Evolutionary conservation across 2,329 filamentous ascomycete species (phyloP).

Genomic region (Colletotrichum acutatum): DNA sequence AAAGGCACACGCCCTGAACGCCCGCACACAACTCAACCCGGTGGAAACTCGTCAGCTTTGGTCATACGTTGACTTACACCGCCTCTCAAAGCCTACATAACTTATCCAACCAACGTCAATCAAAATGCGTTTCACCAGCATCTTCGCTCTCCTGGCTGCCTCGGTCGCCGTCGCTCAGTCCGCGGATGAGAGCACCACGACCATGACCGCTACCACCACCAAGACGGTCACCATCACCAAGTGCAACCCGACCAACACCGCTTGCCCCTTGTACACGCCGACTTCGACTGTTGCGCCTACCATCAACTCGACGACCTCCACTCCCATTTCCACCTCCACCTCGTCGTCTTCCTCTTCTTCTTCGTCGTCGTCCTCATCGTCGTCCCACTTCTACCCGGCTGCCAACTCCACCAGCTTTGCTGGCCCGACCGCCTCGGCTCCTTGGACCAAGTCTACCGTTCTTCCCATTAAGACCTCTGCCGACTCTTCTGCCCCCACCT

Average conservation of each 20-base stretch:
- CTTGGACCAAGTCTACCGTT: conserved; percentile 40
- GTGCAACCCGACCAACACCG: conserved; percentile 55
- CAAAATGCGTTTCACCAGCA: conserved; percentile 59
- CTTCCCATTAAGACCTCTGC: conserved; percentile 36
- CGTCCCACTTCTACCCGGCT: conserved; percentile 42
- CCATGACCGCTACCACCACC: conserved; percentile 56
- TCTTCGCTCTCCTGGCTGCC: conserved; percentile 55
- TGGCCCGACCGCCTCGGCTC: conserved; percentile 38
- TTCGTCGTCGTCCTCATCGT: conserved; percentile 28
- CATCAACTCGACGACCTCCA: conserved; percentile 38
- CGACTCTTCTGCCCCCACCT: conserved; percentile 27
- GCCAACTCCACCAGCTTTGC: conserved; percentile 47
- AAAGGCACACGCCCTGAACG: neutral
- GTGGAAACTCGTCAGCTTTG: conserved; percentile 6
- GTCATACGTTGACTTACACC: conserved; percentile 20
- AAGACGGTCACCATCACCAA: conserved; percentile 58
- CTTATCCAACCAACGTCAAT: conserved; percentile 26
- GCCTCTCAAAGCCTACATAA: conserved; percentile 13
- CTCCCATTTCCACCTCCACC: conserved; percentile 26
- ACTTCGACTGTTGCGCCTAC: conserved; percentile 40
- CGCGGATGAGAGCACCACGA: conserved; percentile 48
- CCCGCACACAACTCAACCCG: conserved; percentile 1
- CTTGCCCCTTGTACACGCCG: conserved; percentile 53
- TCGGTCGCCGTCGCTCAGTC: conserved; percentile 50
- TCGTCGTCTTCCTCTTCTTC: conserved; percentile 12